These are phyloP conservation scores for Lichtheimia ramosa DNA, from an alignment of 371 early-diverging fungal genomes.

Conservation along the genomic window DNA sequence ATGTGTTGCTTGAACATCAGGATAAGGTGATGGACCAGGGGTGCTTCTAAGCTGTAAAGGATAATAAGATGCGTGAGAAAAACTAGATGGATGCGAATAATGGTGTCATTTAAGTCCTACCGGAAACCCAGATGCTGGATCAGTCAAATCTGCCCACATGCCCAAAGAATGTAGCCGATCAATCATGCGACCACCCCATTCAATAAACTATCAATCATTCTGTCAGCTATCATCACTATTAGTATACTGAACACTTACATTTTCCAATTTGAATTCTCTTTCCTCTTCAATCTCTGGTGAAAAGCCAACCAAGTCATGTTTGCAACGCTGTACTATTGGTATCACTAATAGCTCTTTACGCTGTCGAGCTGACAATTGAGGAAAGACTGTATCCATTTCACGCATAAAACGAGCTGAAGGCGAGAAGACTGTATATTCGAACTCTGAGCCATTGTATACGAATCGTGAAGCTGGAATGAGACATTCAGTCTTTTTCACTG, in stretches of 20 bases:
- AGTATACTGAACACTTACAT: conserved; percentile 44
- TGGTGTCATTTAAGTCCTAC: conserved; percentile 31
- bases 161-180: conserved; percentile 55
- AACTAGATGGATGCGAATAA: neutral
- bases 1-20: conserved; percentile 83
- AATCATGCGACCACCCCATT: conserved; percentile 67
- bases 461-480: conserved; percentile 26
- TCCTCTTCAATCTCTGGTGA: conserved; percentile 72
- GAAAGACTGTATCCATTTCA: conserved; percentile 39
- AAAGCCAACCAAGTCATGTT: conserved; percentile 73
- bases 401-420: conserved; percentile 35
- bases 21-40: conserved; percentile 77
- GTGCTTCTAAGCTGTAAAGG: conserved; percentile 46
- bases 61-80: neutral
- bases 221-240: neutral
- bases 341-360: conserved; percentile 63
- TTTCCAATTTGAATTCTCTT: conserved; percentile 75
- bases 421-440: conserved; percentile 40
- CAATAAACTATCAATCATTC: conserved; percentile 55
- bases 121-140: conserved; percentile 92
- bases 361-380: conserved; percentile 48
- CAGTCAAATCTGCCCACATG: conserved; percentile 89
- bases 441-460: conserved; percentile 26
- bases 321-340: conserved; percentile 78
- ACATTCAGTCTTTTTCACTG: conserved; percentile 18